Percentiles rank a stretch among this genome's conserved stretches.
These are phyloP conservation scores for Neurospora crassa DNA, from an alignment of 2,329 filamentous ascomycete genomes.

Conservation along the genomic window DNA sequence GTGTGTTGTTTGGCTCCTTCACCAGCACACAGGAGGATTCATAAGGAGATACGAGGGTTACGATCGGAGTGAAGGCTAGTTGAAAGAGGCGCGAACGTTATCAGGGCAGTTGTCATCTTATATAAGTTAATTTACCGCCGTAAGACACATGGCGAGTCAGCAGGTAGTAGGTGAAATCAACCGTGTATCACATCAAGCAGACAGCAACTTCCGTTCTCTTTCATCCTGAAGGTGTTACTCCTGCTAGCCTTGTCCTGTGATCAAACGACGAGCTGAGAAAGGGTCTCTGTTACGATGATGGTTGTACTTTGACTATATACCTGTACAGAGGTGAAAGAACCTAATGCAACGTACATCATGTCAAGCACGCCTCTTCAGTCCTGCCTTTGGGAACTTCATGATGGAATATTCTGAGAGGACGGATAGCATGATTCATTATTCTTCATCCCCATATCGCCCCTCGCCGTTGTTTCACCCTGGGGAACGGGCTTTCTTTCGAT, in stretches of 20 bases:
- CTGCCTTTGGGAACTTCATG: not conserved
- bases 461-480: not conserved
- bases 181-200: not conserved
- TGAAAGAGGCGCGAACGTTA: not conserved
- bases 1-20: not conserved
- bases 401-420: not conserved
- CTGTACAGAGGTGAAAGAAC: not conserved
- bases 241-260: not conserved
- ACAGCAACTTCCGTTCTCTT: not conserved
- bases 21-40: not conserved
- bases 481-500: not conserved
- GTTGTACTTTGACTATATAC: not conserved
- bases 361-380: not conserved
- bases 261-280: not conserved
- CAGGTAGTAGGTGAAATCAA: not conserved
- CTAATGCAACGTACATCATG: not conserved
- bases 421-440: not conserved
- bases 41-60: not conserved
- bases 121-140: not conserved
- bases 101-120: not conserved
- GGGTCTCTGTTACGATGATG: not conserved
- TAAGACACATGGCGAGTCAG: not conserved
- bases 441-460: not conserved
- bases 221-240: not conserved
- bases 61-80: not conserved